Conservation (phyloP, 1,139 yeast species). For the Scheffersomyces stambukii region DNA sequence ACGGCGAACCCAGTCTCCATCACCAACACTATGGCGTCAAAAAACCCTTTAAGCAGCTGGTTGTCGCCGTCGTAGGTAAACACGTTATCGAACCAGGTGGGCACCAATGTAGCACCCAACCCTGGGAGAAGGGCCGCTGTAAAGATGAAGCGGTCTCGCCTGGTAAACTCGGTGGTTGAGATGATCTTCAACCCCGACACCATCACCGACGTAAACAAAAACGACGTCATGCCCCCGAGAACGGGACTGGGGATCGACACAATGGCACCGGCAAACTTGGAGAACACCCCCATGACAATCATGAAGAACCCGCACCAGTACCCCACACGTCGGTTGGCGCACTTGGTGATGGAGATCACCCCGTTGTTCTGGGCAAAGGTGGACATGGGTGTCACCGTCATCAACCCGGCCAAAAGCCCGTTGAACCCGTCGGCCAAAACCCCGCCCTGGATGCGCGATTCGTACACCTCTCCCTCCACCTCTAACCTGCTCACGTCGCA, state of each 20-base stretch:
- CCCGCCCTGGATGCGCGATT: conserved; percentile 89
- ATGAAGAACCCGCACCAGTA: conserved; percentile 86
- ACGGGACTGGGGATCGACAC: conserved; percentile 82
- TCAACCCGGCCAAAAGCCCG: conserved; percentile 69
- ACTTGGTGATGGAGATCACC: conserved; percentile 83
- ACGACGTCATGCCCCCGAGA: conserved; percentile 90
- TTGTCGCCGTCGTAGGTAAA: conserved; percentile 76
- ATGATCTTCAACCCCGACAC: conserved; percentile 85
- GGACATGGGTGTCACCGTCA: conserved; percentile 78
- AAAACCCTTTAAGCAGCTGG: conserved; percentile 61
- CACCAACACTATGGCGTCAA: conserved; percentile 74
- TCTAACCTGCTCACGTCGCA: conserved; percentile 83
- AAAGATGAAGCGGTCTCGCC: conserved; percentile 82
- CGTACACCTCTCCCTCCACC: conserved; percentile 76
- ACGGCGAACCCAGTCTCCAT: conserved; percentile 88
- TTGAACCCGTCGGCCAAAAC: conserved; percentile 75
- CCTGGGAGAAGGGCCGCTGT: conserved; percentile 77
- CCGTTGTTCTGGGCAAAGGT: conserved; percentile 94
- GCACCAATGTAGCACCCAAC: conserved; percentile 71
- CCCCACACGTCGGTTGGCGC: conserved; percentile 83
- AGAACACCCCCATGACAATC: conserved; percentile 78
- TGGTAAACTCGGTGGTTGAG: conserved; percentile 68
- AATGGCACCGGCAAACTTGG: conserved; percentile 87
- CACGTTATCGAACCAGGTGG: conserved; percentile 67
- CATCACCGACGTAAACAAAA: conserved; percentile 82